phyloP scores from a whole-genome alignment of 768 basidiomycete genomes.

The Lactifluus volemus region DNA sequence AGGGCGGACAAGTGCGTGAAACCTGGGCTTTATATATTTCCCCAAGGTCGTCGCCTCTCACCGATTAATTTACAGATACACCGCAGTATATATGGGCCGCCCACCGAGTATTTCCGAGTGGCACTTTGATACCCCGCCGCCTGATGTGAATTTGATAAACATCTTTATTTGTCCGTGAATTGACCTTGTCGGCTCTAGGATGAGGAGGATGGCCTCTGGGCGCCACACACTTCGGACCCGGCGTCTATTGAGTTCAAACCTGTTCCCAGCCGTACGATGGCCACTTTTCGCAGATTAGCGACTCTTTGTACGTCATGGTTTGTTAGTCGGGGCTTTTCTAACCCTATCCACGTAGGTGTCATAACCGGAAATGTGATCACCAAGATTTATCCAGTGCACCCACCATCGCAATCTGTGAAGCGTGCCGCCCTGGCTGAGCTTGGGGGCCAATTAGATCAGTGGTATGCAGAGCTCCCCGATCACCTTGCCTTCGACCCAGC shows the following conservation, averaged over 20 bases:
- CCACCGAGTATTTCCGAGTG: conserved; percentile 58
- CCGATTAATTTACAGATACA: conserved; percentile 37
- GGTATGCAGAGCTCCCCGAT: conserved; percentile 63
- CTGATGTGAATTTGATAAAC: conserved; percentile 29
- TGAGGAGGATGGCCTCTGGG: conserved; percentile 51
- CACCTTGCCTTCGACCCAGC: conserved; percentile 50
- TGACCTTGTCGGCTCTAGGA: conserved; percentile 31
- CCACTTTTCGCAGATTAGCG: conserved; percentile 46
- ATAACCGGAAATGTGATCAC: conserved; percentile 62
- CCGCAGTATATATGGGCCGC: conserved; percentile 69
- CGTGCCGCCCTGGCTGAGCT: conserved; percentile 43
- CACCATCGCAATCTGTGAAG: conserved; percentile 36
- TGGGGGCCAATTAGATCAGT: conserved; percentile 64
- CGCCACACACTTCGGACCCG: conserved; percentile 32
- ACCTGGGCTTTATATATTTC: conserved; percentile 2
- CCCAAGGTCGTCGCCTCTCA: not conserved
- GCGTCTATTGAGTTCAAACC: conserved; percentile 37
- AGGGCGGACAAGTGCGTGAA: conserved; percentile 54
- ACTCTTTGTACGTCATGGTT: conserved; percentile 44
- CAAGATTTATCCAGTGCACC: conserved; percentile 60
- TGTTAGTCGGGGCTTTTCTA: not conserved
- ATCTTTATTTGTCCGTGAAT: not conserved
- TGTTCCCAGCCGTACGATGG: conserved; percentile 40
- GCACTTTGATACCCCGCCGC: conserved; percentile 62
- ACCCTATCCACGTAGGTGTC: conserved; percentile 35